These are phyloP conservation scores for Alnus glutinosa DNA, from an alignment of 306 rosid genomes.

Conservation along the genomic window DNA sequence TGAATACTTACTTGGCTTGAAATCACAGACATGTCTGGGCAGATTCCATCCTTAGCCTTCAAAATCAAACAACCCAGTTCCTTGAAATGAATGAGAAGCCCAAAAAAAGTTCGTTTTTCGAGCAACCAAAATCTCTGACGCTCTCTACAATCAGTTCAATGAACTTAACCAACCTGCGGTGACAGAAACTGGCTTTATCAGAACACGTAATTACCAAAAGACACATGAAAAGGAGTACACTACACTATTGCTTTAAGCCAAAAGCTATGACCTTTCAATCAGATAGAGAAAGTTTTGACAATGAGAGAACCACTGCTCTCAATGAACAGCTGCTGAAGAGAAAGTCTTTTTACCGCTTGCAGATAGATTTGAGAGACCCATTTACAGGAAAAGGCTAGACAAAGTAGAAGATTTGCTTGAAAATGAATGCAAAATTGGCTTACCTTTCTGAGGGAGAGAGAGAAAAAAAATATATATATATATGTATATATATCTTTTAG, in stretches of 20 bases:
- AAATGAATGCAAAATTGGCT: constrained; percentile 39
- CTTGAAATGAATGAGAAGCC: constrained; percentile 31
- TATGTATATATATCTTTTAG: background rate
- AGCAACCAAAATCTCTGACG: constrained; percentile 23
- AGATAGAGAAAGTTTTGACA: background rate
- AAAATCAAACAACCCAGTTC: constrained; percentile 44
- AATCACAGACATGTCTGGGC: constrained; percentile 35
- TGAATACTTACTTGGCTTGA: constrained; percentile 59
- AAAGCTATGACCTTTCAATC: constrained; percentile 20
- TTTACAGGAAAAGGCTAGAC: constrained; percentile 3
- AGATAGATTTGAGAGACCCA: constrained; percentile 25
- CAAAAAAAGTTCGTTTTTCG: constrained; percentile 20
- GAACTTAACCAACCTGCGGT: constrained; percentile 27
- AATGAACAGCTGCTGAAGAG: constrained; percentile 7
- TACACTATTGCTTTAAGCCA: constrained; percentile 5
- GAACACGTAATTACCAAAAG: constrained; percentile 15
- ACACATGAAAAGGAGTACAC: constrained; percentile 15
- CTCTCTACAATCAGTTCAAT: constrained; percentile 28
- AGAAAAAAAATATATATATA: background rate
- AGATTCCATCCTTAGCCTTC: constrained; percentile 39
- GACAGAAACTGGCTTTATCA: background rate
- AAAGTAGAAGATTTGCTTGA: constrained; percentile 18
- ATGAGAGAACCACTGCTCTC: constrained; percentile 5
- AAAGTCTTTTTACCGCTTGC: constrained; percentile 15
- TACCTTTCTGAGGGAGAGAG: constrained; percentile 31